Percentiles rank a stretch among this genome's conserved stretches.
Conservation (phyloP, 352 stramenopile species). For the Globisporangium cederbergense region DNA sequence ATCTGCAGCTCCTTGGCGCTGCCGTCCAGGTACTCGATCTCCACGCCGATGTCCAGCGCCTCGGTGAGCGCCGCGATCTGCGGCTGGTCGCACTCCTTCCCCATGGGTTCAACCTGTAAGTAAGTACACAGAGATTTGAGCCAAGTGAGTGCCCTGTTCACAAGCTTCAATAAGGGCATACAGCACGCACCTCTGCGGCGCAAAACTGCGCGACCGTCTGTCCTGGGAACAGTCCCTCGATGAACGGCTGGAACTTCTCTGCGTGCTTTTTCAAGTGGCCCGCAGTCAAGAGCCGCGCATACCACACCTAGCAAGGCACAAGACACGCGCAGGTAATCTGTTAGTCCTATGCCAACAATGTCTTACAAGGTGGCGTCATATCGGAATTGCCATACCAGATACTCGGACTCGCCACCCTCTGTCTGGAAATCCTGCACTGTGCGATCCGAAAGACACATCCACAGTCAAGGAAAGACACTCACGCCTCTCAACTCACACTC, state of each 20-base stretch:
- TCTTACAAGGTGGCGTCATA: neutral
- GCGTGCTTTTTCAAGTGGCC: conserved; percentile 86
- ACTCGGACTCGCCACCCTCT: conserved; percentile 82
- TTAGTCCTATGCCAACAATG: neutral
- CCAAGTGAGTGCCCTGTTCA: neutral
- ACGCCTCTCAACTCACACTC: neutral
- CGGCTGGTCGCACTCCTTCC: conserved; percentile 91
- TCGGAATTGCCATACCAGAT: conserved; percentile 40
- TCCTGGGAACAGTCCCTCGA: conserved; percentile 79
- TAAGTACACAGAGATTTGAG: neutral
- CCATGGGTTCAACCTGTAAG: conserved; percentile 90
- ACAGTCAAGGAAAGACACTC: conserved; percentile 31
- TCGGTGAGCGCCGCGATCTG: conserved; percentile 92
- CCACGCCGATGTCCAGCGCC: conserved; percentile 83
- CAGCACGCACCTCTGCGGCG: conserved; percentile 44
- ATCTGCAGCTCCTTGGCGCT: conserved; percentile 52
- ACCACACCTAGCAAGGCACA: conserved; percentile 60
- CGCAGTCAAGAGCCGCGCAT: conserved; percentile 79
- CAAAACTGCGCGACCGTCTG: conserved; percentile 85
- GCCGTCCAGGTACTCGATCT: conserved; percentile 94
- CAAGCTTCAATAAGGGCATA: neutral
- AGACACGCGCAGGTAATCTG: neutral
- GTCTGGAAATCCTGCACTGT: conserved; percentile 80
- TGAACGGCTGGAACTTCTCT: conserved; percentile 88
- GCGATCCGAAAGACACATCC: conserved; percentile 25